Evolutionary conservation across 345 rosid genomes (phyloP).

Genomic region (Trapa bicornis): DNA sequence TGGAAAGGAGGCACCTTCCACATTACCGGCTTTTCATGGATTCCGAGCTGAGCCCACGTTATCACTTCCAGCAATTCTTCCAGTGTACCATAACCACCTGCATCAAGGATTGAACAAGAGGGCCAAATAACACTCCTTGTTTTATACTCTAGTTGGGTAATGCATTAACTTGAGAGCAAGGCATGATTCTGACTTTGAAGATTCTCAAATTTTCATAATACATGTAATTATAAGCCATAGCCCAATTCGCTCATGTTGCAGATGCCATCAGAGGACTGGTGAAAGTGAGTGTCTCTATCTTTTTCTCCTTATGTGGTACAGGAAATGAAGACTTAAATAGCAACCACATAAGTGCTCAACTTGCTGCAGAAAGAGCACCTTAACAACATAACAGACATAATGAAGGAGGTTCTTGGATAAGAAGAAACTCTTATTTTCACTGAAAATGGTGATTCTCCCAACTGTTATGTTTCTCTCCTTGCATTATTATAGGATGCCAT

Average conservation of each 20-base stretch:
- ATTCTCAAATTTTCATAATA: background rate
- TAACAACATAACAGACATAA: too few relatives aligned
- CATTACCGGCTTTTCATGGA: slow-evolving; percentile 90
- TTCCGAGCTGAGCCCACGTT: slow-evolving; percentile 99
- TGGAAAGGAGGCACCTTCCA: background rate
- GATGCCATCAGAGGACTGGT: slow-evolving; percentile 28
- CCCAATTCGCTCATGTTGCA: slow-evolving; percentile 27
- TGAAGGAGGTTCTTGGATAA: too few relatives aligned
- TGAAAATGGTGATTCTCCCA: too few relatives aligned
- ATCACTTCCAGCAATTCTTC: slow-evolving; percentile 97
- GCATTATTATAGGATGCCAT: too few relatives aligned
- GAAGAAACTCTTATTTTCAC: too few relatives aligned
- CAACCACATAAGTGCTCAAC: too few relatives aligned
- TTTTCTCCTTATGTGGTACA: slow-evolving; percentile 16
- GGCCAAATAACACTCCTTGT: too few relatives aligned
- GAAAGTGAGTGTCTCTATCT: slow-evolving; percentile 20
- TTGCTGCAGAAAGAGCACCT: background rate
- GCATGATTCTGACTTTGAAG: slow-evolving; percentile 4
- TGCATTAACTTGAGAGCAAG: background rate
- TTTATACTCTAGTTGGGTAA: too few relatives aligned
- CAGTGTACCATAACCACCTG: slow-evolving; percentile 97
- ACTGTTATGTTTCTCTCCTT: too few relatives aligned
- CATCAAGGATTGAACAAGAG: background rate
- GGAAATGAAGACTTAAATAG: slow-evolving; percentile 1
- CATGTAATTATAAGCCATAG: slow-evolving; percentile 13